Evolutionary conservation across 148 eudicot genomes (phyloP), one percentile per base, ranked within the genome.

Genomic region (Bassia scoparia): DNA sequence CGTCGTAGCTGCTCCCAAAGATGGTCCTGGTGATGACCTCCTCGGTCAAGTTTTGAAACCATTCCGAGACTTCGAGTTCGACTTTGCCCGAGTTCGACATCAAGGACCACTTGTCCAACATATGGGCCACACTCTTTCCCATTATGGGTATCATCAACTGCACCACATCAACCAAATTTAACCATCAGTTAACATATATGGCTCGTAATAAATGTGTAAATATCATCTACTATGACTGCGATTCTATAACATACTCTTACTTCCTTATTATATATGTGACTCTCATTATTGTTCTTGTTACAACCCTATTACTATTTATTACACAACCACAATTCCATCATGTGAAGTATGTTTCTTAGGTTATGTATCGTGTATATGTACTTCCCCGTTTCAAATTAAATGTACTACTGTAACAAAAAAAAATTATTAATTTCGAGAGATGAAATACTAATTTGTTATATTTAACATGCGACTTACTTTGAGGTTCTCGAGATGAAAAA

Each of bases 401-500:
- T n/a, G n/a, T n/a, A n/a, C n/a, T n/a, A n/a, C n/a, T n/a, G n/a
- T n/a, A n/a, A n/a, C n/a, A n/a, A n/a, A n/a, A n/a, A n/a, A n/a
- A n/a, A n/a, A n/a, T n/a, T n/a, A n/a, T n/a, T n/a, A n/a, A n/a
- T n/a, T n/a, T n/a, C n/a, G n/a, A n/a, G n/a, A n/a, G n/a, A n/a
- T n/a, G n/a, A n/a, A n/a, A n/a, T n/a, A n/a, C n/a, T n/a, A n/a
- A n/a, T n/a, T n/a, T n/a, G n/a, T n/a, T n/a, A n/a, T n/a, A n/a
- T n/a, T n/a, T n/a, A n/a, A n/a, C 30, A 55, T 37, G 66, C 7
- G 50, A 82, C 84, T 86, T 84, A 87, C 96, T 78, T 83, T 88
- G 77, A 90, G 90, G 58, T 90, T 90, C 67, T 88, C 86, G 56
- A 85, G 60, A 82, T 90, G 88, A 62, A 90, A 90, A 71, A 86